These are phyloP conservation scores for Fomitopsis pulvina DNA, from an alignment of 768 basidiomycete species.

Conservation along the genomic window DNA sequence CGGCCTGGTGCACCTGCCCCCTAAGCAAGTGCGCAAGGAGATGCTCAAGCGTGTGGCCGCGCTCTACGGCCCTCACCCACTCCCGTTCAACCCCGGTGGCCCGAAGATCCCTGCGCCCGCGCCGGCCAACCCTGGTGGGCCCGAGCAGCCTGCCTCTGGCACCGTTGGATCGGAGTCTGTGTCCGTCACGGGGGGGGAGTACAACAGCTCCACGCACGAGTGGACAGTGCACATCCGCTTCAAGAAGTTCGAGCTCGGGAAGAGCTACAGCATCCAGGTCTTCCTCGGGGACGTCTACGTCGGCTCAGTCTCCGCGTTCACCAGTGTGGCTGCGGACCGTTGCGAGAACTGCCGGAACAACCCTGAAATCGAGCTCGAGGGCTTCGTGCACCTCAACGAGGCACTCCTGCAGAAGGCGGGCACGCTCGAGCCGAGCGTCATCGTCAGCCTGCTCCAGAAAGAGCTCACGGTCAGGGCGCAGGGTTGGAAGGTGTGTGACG, in stretches of 20 bases:
- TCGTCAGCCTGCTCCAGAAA: constrained; percentile 5
- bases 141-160: not conserved
- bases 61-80: constrained; percentile 19
- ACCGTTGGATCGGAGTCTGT: not conserved
- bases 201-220: constrained; percentile 19
- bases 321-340: constrained; percentile 24
- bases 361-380: constrained; percentile 8
- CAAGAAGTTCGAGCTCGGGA: constrained; percentile 37
- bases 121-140: not conserved
- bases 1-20: constrained; percentile 26
- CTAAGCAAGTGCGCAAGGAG: constrained; percentile 21
- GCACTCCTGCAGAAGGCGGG: constrained; percentile 1
- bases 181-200: not conserved
- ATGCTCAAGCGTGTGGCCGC: constrained; percentile 29
- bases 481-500: constrained; percentile 1
- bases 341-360: constrained; percentile 35
- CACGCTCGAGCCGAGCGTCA: constrained; percentile 5
- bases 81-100: not conserved
- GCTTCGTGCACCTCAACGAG: constrained; percentile 17
- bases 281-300: constrained; percentile 42
- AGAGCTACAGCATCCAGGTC: constrained; percentile 38
- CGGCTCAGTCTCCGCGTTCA: constrained; percentile 40
- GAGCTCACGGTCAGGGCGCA: not conserved
- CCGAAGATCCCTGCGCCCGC: not conserved
- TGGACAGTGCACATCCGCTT: constrained; percentile 38